Percentiles rank a stretch among this genome's conserved stretches.
phyloP scores from a whole-genome alignment of 148 eudicot genomes.

The Amaranthus hypochondriacus region DNA sequence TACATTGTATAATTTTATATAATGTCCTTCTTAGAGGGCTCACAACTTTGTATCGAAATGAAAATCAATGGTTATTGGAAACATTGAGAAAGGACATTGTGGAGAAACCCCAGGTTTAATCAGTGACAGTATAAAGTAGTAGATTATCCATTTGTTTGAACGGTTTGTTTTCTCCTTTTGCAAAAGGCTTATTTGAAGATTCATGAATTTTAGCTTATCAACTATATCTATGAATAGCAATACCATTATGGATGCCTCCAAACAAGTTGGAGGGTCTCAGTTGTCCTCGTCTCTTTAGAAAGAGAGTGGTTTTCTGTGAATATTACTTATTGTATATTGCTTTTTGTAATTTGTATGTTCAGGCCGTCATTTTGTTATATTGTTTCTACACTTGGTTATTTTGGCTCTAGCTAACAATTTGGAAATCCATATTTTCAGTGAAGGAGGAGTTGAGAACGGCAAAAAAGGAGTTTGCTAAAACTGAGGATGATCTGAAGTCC shows the following conservation, averaged over 20 bases:
- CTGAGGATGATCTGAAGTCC: conserved; percentile 96
- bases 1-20: not conserved
- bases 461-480: conserved; percentile 89
- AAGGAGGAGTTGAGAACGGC: conserved; percentile 62
- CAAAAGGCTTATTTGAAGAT: not conserved
- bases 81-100: not conserved
- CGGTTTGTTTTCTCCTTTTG: not conserved
- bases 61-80: not conserved
- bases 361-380: not conserved
- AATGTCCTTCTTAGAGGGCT: not conserved
- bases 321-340: not conserved
- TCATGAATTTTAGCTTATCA: not conserved
- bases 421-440: conserved; percentile 36
- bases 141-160: too few relatives aligned
- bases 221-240: not conserved
- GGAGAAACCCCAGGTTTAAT: not conserved
- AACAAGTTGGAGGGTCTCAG: not conserved
- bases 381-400: not conserved
- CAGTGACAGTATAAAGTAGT: too few relatives aligned
- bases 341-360: not conserved
- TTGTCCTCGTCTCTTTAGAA: too few relatives aligned
- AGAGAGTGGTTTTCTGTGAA: not conserved
- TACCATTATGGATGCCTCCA: not conserved
- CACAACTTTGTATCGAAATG: not conserved
- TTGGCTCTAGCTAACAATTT: conserved; percentile 4